Conservation (phyloP, 2,329 filamentous ascomycete species). For the Dothideomycetes sp. region DNA sequence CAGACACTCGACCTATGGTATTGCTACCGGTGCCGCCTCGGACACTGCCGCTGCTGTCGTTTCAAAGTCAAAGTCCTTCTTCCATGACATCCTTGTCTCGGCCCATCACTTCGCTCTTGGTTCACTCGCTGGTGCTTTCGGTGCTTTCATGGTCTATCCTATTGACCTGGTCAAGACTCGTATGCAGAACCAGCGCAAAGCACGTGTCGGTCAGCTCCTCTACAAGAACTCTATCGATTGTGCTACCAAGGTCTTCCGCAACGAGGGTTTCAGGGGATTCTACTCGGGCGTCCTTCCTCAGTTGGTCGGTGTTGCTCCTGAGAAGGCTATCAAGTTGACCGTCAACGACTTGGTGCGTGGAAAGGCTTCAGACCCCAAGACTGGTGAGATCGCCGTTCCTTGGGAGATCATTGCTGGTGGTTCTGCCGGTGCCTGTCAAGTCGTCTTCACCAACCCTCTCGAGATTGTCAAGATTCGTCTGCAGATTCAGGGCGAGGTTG, state of each 20-base stretch:
- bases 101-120: slow-evolving; percentile 85
- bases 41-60: slow-evolving; percentile 45
- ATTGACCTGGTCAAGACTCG: slow-evolving; percentile 98
- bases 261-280: slow-evolving; percentile 80
- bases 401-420: slow-evolving; percentile 83
- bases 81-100: slow-evolving; percentile 63
- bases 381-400: slow-evolving; percentile 59
- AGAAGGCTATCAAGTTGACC: slow-evolving; percentile 98
- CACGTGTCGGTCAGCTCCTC: slow-evolving; percentile 71
- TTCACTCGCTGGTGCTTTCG: slow-evolving; percentile 86
- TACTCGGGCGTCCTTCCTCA: slow-evolving; percentile 95
- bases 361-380: slow-evolving; percentile 63
- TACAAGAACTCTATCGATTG: slow-evolving; percentile 99
- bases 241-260: slow-evolving; percentile 81
- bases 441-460: slow-evolving; percentile 94
- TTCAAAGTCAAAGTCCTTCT: slow-evolving; percentile 46
- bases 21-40: slow-evolving; percentile 34
- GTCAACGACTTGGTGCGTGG: slow-evolving; percentile 89
- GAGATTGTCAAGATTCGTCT: slow-evolving; percentile 99
- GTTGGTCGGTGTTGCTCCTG: slow-evolving; percentile 93
- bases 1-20: slow-evolving; percentile 44
- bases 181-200: slow-evolving; percentile 90
- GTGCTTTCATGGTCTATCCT: slow-evolving; percentile 98
- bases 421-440: slow-evolving; percentile 85
- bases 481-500: slow-evolving; percentile 92